phyloP scores from a whole-genome alignment of 306 rosid species.

The Prunus padus region DNA sequence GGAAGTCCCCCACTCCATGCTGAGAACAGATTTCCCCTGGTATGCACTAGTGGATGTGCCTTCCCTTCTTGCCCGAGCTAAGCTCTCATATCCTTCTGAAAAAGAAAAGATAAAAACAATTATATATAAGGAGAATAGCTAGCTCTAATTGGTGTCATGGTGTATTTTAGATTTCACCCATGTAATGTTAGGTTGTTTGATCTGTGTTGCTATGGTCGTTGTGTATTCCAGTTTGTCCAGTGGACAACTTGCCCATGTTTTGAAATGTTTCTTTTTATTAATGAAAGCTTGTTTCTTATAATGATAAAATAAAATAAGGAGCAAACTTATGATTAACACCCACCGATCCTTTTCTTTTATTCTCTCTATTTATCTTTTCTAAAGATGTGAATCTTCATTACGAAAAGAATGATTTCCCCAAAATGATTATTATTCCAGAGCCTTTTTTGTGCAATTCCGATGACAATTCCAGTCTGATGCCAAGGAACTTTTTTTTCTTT shows the following conservation, averaged over 20 bases:
- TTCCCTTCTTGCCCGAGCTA: conserved; percentile 50
- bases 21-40: conserved; percentile 37
- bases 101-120: conserved; percentile 1
- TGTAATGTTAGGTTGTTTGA: not conserved
- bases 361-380: too few species aligned
- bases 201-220: not conserved
- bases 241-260: not conserved
- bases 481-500: too few species aligned
- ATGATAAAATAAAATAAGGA: not conserved
- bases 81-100: conserved; percentile 83
- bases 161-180: not conserved
- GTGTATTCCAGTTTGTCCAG: not conserved
- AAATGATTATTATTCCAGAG: too few species aligned
- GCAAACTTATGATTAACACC: too few species aligned
- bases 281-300: not conserved
- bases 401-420: too few species aligned
- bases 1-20: conserved; percentile 33
- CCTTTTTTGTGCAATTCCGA: too few species aligned
- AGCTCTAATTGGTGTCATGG: not conserved
- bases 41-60: conserved; percentile 42
- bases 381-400: too few species aligned
- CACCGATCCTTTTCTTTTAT: too few species aligned
- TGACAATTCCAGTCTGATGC: too few species aligned
- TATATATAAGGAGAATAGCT: conserved; percentile 5
- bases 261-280: not conserved